Conservation (phyloP, 2,329 filamentous ascomycete species). For the Plectosphaerella plurivora region DNA sequence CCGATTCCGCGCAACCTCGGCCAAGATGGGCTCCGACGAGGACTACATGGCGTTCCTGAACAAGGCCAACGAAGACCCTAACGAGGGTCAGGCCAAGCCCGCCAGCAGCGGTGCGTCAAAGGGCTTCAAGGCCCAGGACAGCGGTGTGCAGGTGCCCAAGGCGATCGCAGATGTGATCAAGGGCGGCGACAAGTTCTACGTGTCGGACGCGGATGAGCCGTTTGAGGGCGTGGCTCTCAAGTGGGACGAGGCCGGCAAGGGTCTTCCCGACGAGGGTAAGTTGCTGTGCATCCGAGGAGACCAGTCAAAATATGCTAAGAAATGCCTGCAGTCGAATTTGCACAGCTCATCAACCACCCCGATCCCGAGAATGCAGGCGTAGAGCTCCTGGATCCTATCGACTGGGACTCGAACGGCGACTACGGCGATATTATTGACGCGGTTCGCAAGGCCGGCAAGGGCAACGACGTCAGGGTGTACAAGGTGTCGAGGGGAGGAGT, state of each 20-base stretch:
- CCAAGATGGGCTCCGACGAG: slow-evolving; percentile 70
- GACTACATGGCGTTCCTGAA: slow-evolving; percentile 82
- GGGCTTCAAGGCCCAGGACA: slow-evolving; percentile 48
- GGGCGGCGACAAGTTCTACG: slow-evolving; percentile 58
- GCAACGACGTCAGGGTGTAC: slow-evolving; percentile 72
- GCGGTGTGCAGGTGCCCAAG: slow-evolving; percentile 55
- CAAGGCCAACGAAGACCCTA: slow-evolving; percentile 78
- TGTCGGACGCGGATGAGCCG: slow-evolving; percentile 80
- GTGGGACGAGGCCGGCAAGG: slow-evolving; percentile 47
- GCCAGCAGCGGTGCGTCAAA: slow-evolving; percentile 16
- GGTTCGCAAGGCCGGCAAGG: slow-evolving; percentile 57
- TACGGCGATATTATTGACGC: slow-evolving; percentile 68
- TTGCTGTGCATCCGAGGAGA: slow-evolving; percentile 9
- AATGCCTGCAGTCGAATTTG: slow-evolving; percentile 47
- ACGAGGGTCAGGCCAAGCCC: slow-evolving; percentile 44
- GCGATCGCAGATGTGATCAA: slow-evolving; percentile 45
- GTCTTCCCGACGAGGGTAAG: slow-evolving; percentile 59
- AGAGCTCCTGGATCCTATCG: slow-evolving; percentile 59
- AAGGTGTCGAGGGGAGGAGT: slow-evolving; percentile 58
- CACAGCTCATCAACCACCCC: slow-evolving; percentile 58
- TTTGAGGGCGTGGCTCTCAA: slow-evolving; percentile 72
- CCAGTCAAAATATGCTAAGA: background rate
- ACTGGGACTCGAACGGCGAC: slow-evolving; percentile 69
- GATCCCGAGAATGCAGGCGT: slow-evolving; percentile 51
- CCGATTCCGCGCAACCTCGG: background rate